These are phyloP conservation scores for Kazachstania taianensis DNA, from an alignment of 805 yeast species.

Conservation along the genomic window DNA sequence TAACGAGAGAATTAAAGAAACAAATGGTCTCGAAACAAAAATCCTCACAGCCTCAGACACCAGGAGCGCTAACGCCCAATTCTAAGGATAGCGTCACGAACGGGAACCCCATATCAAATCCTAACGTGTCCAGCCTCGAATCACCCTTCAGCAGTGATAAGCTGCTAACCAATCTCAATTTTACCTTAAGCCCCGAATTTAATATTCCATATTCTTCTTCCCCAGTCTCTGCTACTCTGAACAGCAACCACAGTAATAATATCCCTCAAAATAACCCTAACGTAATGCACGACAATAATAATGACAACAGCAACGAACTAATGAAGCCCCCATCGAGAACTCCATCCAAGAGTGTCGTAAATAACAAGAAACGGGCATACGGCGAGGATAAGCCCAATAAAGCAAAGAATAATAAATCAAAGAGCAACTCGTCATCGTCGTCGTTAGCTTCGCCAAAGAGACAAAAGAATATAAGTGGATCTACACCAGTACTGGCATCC, in stretches of 20 bases:
- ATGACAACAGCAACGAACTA: conserved; percentile 5
- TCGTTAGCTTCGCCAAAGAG: conserved; percentile 1
- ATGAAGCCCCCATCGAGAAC: conserved; percentile 4
- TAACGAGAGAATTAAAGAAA: conserved; percentile 25
- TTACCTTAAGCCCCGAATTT: conserved; percentile 23
- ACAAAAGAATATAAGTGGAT: neutral
- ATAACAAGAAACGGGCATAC: conserved; percentile 1
- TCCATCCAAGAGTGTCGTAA: conserved; percentile 2
- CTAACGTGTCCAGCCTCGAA: no score
- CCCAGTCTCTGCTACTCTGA: conserved; percentile 61
- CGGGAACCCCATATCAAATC: neutral
- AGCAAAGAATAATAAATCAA: conserved; percentile 2
- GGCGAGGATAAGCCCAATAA: conserved; percentile 1
- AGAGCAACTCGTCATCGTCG: neutral
- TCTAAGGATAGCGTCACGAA: neutral
- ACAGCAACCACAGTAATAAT: conserved; percentile 3
- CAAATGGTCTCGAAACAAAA: conserved; percentile 9
- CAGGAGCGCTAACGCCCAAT: neutral
- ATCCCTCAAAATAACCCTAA: neutral
- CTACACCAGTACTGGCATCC: neutral
- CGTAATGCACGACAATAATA: neutral
- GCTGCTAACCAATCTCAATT: conserved; percentile 10
- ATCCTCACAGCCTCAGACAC: neutral
- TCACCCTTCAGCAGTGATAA: conserved; percentile 1
- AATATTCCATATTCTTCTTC: conserved; percentile 63